A percentile compares a stretch with the other conserved stretches of the same genome.
These are phyloP conservation scores for Mucor circinelloides DNA, from an alignment of 371 early-diverging fungal species.

Conservation along the genomic window DNA sequence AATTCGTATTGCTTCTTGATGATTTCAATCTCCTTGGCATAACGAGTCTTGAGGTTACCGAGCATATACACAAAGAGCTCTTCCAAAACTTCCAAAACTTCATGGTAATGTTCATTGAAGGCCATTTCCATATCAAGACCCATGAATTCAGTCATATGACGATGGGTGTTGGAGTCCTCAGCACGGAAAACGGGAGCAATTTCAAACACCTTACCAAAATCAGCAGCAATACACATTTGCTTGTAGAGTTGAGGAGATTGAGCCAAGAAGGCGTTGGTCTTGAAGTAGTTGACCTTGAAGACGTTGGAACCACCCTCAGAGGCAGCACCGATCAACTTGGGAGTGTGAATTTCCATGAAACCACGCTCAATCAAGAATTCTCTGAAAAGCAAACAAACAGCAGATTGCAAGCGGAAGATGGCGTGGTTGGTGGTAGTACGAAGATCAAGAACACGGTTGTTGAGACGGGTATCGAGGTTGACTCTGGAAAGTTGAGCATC, in stretches of 20 bases:
- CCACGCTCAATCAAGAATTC: slow-evolving; percentile 83
- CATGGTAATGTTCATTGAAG: slow-evolving; percentile 97
- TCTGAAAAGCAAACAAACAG: slow-evolving; percentile 94
- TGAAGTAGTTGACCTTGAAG: slow-evolving; percentile 98
- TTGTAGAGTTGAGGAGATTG: slow-evolving; percentile 99
- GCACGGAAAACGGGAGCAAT: slow-evolving; percentile 99
- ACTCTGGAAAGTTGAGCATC: slow-evolving; percentile 78
- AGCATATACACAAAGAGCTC: slow-evolving; percentile 94
- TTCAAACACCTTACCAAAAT: slow-evolving; percentile 98
- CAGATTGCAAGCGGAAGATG: slow-evolving; percentile 97
- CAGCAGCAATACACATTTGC: slow-evolving; percentile 99
- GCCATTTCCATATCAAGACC: slow-evolving; percentile 99
- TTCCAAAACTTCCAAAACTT: slow-evolving; percentile 91
- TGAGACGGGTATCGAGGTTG: slow-evolving; percentile 91
- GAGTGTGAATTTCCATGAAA: slow-evolving; percentile 99
- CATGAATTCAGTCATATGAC: slow-evolving; percentile 99
- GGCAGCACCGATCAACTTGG: slow-evolving; percentile 96
- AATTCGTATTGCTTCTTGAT: slow-evolving; percentile 94
- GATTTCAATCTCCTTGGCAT: slow-evolving; percentile 81
- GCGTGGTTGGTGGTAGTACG: slow-evolving; percentile 97
- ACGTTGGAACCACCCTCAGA: slow-evolving; percentile 99
- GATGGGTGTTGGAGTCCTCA: slow-evolving; percentile 98
- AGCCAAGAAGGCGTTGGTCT: slow-evolving; percentile 93
- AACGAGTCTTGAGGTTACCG: slow-evolving; percentile 83
- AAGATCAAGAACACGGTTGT: slow-evolving; percentile 97